Conservation (phyloP, 2,329 filamentous ascomycete species). For the Hyphodiscus sp. region DNA sequence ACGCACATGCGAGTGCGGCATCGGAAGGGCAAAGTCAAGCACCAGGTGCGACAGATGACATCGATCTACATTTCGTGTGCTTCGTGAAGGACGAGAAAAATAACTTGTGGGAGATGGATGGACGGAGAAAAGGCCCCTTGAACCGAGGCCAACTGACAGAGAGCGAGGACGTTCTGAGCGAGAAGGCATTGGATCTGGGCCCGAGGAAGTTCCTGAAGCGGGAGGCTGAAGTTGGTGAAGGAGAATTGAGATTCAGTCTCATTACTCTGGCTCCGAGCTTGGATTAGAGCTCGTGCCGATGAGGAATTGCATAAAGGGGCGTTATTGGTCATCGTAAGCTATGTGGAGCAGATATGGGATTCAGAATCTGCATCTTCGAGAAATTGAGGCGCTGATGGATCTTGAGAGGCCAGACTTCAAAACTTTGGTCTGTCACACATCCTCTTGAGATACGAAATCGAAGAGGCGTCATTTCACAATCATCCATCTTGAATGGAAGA, state of each 20-base stretch:
- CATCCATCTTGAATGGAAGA: no score
- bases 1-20: constrained; percentile 76
- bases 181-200: constrained; percentile 69
- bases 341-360: neutral
- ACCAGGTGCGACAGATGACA: constrained; percentile 65
- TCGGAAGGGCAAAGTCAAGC: constrained; percentile 71
- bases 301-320: neutral
- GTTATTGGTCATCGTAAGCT: neutral
- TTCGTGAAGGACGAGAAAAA: constrained; percentile 72
- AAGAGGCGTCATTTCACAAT: no score
- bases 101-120: constrained; percentile 66
- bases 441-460: no score
- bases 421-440: no score
- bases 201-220: constrained; percentile 33
- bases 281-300: constrained; percentile 5
- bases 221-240: constrained; percentile 20
- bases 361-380: neutral
- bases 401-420: no score
- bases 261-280: constrained; percentile 24
- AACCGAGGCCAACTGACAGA: constrained; percentile 36
- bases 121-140: constrained; percentile 57
- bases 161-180: constrained; percentile 67
- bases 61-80: constrained; percentile 93
- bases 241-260: constrained; percentile 28
- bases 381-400: neutral